Evolutionary conservation across 768 basidiomycete genomes (phyloP).

Genomic region (Rhizopogon rudus): DNA sequence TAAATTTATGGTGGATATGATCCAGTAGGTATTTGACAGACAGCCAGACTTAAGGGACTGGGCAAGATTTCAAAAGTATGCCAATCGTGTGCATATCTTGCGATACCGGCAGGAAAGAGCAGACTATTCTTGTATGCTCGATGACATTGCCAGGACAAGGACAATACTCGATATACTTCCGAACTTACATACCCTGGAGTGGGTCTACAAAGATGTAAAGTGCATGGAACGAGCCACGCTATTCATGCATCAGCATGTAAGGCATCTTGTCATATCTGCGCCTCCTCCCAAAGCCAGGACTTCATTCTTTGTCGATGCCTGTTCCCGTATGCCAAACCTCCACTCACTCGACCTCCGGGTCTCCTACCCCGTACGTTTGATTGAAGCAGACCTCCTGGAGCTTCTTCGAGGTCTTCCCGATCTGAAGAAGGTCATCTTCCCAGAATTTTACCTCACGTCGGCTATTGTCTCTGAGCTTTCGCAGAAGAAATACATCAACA

Average conservation of each 20-base stretch:
- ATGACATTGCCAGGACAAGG: conserved; percentile 54
- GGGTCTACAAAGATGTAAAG: conserved; percentile 27
- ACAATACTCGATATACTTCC: conserved; percentile 50
- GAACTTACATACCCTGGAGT: conserved; percentile 46
- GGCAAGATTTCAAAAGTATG: conserved; percentile 50
- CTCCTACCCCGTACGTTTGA: conserved; percentile 30
- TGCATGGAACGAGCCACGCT: conserved; percentile 37
- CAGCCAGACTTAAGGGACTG: conserved; percentile 46
- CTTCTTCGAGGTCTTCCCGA: conserved; percentile 38
- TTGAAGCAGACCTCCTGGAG: conserved; percentile 36
- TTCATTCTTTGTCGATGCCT: conserved; percentile 32
- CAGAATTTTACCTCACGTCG: conserved; percentile 47
- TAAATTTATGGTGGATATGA: neutral
- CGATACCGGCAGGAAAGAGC: conserved; percentile 9
- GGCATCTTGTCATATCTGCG: conserved; percentile 29
- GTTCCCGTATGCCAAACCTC: conserved; percentile 47
- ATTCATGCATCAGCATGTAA: conserved; percentile 56
- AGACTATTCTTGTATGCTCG: conserved; percentile 24
- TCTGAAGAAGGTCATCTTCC: conserved; percentile 44
- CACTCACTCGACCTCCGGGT: conserved; percentile 43
- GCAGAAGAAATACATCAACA: conserved; percentile 33
- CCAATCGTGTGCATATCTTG: conserved; percentile 43
- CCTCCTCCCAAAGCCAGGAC: conserved; percentile 12
- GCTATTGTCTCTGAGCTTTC: conserved; percentile 43
- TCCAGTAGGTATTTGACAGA: conserved; percentile 34